A percentile compares a stretch with the other conserved stretches of the same genome.
These are phyloP conservation scores for Echinochloa phyllopogon DNA, from an alignment of 176 grass and related monocot genomes.

Conservation along the genomic window DNA sequence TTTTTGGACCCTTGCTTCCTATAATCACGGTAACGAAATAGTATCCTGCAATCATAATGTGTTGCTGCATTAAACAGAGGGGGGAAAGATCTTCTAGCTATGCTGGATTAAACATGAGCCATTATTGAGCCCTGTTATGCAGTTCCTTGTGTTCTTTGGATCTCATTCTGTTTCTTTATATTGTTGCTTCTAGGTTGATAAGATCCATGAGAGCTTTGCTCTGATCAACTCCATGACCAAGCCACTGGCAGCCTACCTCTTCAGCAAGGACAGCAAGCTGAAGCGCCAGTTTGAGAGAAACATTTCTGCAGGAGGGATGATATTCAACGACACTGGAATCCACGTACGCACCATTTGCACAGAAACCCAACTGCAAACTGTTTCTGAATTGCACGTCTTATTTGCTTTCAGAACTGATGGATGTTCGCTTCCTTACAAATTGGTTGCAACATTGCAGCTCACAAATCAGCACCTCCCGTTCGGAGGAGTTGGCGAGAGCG, in stretches of 20 bases:
- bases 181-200: conserved; percentile 53
- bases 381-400: neutral
- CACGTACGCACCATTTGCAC: conserved; percentile 50
- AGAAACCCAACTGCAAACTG: neutral
- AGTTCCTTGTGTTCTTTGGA: neutral
- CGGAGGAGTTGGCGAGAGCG: conserved; percentile 83
- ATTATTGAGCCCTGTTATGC: neutral
- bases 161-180: neutral
- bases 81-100: neutral
- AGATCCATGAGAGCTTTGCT: conserved; percentile 73
- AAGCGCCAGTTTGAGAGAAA: conserved; percentile 56
- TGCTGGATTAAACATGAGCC: neutral
- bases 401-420: neutral
- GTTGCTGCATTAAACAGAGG: neutral
- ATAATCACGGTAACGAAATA: conserved; percentile 61
- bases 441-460: conserved; percentile 47
- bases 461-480: conserved; percentile 70
- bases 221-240: conserved; percentile 73
- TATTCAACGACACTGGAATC: conserved; percentile 67
- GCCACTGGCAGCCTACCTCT: conserved; percentile 85
- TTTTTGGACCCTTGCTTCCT: conserved; percentile 85
- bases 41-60: neutral
- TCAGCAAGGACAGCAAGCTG: conserved; percentile 71
- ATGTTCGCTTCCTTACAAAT: neutral
- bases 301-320: conserved; percentile 71